Evolutionary conservation across 73 alveolate species (phyloP), one percentile per base, ranked within the genome.

Genomic region (Tetrahymena elliotti): DNA sequence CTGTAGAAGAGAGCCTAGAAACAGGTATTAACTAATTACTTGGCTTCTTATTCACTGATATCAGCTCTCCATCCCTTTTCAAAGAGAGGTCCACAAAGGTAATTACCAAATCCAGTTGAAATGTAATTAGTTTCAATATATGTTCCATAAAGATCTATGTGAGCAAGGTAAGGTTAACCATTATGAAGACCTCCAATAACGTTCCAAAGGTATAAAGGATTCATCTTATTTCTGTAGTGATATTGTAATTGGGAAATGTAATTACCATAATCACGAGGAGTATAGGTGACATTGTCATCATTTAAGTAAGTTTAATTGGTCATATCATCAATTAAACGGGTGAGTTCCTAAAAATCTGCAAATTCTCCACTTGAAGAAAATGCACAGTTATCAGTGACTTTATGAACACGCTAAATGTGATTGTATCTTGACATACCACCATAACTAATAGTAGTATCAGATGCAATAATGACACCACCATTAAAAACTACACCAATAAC

Each of bases 361-460:
- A 93, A 96, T 68, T 98, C 99, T 7, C 99, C 99, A 53, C 98
- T 94, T n/a, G 98, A 95, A 35, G 97, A 98, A 54, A 97, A 54
- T 52, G 97, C 97, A 39, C 98, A 94, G 84, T 97, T 96, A 33
- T 93, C 96, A 10, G 98, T 92, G 33, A 98, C 84, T 38, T 96
- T 41, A 35, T 96, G 96, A 93, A 97, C 96, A 83, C 99, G 95
- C 37, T 94, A 34, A 83, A 83, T 39, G 24, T 94, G 68, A 97
- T 98, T 98, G 96, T 94, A 95, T 84, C 84, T 93, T 40, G 95
- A 96, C 98, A 97, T 96, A 34, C 97, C 82, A 47, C 99, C 99
- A 94, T 96, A 97, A 34, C 93, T 54, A 82, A 96, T 88, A 31
- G 93, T 39, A 31, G 99, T 97, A 84, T 98, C 99, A 24, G 99